phyloP scores from a whole-genome alignment of 1,284 basidiomycete species.

The Paramarasmius palmivorus region DNA sequence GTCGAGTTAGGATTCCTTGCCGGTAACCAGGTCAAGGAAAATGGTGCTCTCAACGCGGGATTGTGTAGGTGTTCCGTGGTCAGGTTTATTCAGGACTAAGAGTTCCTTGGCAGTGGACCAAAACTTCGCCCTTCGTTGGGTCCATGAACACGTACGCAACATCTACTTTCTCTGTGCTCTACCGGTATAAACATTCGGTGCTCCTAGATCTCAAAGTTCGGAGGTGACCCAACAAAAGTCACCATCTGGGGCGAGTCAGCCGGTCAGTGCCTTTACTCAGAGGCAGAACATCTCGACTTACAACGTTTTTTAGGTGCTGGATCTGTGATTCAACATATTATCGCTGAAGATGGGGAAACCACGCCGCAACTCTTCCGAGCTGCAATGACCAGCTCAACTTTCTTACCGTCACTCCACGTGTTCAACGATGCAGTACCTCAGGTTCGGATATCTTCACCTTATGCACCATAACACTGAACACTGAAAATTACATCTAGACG shows the following conservation, averaged over 20 bases:
- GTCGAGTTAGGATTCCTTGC: conserved; percentile 26
- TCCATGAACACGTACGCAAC: conserved; percentile 10
- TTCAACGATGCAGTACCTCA: conserved; percentile 26
- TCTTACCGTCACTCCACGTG: conserved; percentile 29
- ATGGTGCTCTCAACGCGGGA: conserved; percentile 30
- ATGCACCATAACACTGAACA: no score
- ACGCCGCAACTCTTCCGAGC: conserved; percentile 42
- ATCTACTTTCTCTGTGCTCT: background rate
- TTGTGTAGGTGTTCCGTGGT: conserved; percentile 24
- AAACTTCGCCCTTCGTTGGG: conserved; percentile 15
- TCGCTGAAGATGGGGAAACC: conserved; percentile 35
- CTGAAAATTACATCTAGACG: no score
- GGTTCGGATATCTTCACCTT: conserved; percentile 12
- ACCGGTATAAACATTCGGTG: background rate
- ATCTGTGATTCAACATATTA: conserved; percentile 21
- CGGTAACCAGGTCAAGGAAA: conserved; percentile 24
- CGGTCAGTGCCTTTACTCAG: no score
- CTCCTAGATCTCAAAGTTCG: conserved; percentile 23
- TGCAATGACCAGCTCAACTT: conserved; percentile 29
- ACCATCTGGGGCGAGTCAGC: conserved; percentile 35
- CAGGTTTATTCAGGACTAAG: background rate
- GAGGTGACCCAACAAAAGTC: conserved; percentile 31
- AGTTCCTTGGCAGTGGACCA: conserved; percentile 15
- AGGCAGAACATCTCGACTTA: no score
- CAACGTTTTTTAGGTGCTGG: no score